Conservation (phyloP, 2,329 filamentous ascomycete species). For the Calonectria crousiana region DNA sequence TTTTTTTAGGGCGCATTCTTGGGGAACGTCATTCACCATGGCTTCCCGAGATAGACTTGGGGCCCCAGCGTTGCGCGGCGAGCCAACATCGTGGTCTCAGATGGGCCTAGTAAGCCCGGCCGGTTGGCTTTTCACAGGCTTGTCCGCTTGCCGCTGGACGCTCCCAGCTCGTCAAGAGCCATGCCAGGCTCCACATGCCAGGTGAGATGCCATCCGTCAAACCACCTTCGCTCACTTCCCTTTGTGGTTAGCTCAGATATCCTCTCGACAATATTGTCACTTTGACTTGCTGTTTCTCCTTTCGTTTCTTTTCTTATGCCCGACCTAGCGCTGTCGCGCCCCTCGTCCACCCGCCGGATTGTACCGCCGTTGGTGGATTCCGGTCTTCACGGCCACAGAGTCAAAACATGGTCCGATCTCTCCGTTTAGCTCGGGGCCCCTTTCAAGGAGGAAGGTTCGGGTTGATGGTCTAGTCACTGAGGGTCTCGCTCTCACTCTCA, state of each 20-base stretch:
- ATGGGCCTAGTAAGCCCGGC: slow-evolving; percentile 31
- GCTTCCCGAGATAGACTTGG: slow-evolving; percentile 21
- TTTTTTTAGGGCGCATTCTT: slow-evolving; percentile 32
- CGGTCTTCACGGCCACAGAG: slow-evolving; percentile 18
- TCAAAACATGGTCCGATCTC: slow-evolving; percentile 32
- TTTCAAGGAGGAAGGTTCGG: slow-evolving; percentile 18
- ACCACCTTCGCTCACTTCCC: slow-evolving; percentile 24
- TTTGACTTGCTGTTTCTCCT: slow-evolving; percentile 21
- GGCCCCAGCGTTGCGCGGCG: slow-evolving; percentile 23
- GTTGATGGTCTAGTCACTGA: background rate
- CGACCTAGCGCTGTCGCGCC: slow-evolving; percentile 13
- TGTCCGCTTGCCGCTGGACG: slow-evolving; percentile 7
- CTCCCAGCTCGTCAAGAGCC: slow-evolving; percentile 22
- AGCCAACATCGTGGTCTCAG: slow-evolving; percentile 22
- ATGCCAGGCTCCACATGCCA: slow-evolving; percentile 36
- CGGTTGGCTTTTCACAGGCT: slow-evolving; percentile 28
- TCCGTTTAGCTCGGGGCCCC: slow-evolving; percentile 12
- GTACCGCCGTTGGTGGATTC: slow-evolving; percentile 30
- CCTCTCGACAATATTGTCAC: slow-evolving; percentile 6
- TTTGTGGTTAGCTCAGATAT: slow-evolving; percentile 25
- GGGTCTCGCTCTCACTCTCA: background rate
- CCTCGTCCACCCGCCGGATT: slow-evolving; percentile 25
- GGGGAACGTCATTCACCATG: slow-evolving; percentile 39
- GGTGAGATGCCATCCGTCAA: slow-evolving; percentile 21
- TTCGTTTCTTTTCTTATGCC: slow-evolving; percentile 23